Base-by-base conservation (phyloP, 108 stramenopile species). In the Cyclotella cryptica region DNA sequence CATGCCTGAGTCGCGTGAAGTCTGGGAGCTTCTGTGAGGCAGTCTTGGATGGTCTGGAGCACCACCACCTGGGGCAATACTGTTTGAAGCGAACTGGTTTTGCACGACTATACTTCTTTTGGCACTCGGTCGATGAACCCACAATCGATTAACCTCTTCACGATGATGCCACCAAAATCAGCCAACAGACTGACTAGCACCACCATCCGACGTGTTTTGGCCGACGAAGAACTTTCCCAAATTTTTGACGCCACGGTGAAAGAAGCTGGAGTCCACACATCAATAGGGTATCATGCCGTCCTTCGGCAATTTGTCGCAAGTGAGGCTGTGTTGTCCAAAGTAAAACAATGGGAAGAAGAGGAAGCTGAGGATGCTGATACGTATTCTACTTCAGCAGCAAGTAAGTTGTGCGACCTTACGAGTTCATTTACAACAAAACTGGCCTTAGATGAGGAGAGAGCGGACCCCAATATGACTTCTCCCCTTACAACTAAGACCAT, bases 291-390 rank as follows among this genome's bases (percentile, higher is more conserved):
- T 62, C 24, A n/a, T 1, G 61, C 61, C 3, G 61, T 62, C 15
- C 19, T 62, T 13, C 29, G 19, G 30, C 61, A 62, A 30, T 62
- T 62, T 40, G 30, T 62, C 35, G 35, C 61, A 3, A 62, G 61
- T 42, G 61, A 62, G 3, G 61, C 14, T 40, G 61, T 62, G 10
- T 13, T 40, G 5, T 62, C 61, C 35, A 62, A 62, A 26, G 35
- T 62, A 8, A 42, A 62, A 12, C 29, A 62, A 62, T 62, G 61
- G 61, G 40, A 62, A 62, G 61, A 51, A 19, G 19, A 51, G 19
- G 5, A 62, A 14, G 61, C 19, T 8, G 24, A 62, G 40, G 61
- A 62, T 39, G 61, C 9, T 42, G 29, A 62, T 62, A 62, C 61
- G 9, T 3, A 6, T n/a, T 19, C 40, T 40, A 62, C 6, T 40